Evolutionary conservation across 2,329 filamentous ascomycete species (phyloP), one percentile per base, ranked within the genome.

Genomic region (Keithomyces neogunnii): DNA sequence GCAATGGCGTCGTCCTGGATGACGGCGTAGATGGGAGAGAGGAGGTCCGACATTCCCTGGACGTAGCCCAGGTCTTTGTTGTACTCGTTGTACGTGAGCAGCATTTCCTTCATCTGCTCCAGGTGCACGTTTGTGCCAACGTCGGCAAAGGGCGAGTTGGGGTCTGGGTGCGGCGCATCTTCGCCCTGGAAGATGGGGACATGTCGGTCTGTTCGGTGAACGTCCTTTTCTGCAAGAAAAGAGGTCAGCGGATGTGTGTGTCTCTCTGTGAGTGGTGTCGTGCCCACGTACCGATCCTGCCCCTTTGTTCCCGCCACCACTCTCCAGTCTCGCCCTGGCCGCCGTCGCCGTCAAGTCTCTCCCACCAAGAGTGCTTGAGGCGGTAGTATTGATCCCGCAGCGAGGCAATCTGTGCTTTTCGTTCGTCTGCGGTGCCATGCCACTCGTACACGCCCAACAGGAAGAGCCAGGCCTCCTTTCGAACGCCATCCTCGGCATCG

Each of bases 91-190:
- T 99, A 99, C 0, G 93, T 97, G 19, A 99, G 78, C 1, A 99
- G 84, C 88, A 99, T 95, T 66, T 99, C 93, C 71, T 99, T 99
- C 82, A 99, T 88, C 72, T 99, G 93, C 69, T 99, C 93, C 56
- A 99, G 80, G 68, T 99, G 93, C 5, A 96, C 91, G 62, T 99
- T 99, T 45, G 93, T 99, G 56, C 93, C 93, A 3, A 85, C 81
- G 44, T 91, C 88, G 10, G 92, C 89, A 67, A 97, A 99, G 0
- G 93, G 92, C 0, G 92, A 97, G 55, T 92, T 88, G 0, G 93
- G 93, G 62, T 99, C 93, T 0, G 93, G 95, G 64, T 99, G 93
- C 6, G 93, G 92, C 40, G 90, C 95, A 63, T 97, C 93, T 69
- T 99, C 93, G 55, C 93, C 93, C 7, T 89, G 86, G 65, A 99